Evolutionary conservation across 352 stramenopile species (phyloP), one percentile per base, ranked within the genome.

Genomic region (Globisporangium canariense): DNA sequence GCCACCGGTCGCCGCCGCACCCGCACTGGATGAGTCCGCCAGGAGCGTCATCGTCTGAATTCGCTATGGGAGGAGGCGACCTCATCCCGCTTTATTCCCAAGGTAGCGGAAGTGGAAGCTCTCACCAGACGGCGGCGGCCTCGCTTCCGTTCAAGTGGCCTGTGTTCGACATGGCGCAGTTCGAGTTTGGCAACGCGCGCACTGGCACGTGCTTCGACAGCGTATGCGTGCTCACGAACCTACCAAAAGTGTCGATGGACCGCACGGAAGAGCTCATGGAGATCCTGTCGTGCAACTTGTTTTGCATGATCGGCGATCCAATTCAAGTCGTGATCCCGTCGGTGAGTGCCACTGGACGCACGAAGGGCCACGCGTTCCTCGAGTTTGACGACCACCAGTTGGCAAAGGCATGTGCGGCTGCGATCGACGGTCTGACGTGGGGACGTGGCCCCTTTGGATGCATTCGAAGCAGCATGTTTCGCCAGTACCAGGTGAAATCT

Each of bases 151-250:
- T 91, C 63, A 91, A 93, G 54, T 95, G 87, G 87, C 87, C 87
- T 28, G 85, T 95, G 8, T 94, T 95, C 60, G 87, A 95, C 58
- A 95, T 95, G 87, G 87, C 87, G 0, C 87, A 94, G 65, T 95
- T 94, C 28, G 87, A 95, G 63, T 94, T 95, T 58, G 85, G 83
- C 32, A 95, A 88, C 51, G 83, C 87, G 3, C 87, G 87, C 4
- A 16, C 66, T 6, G 83, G 80, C 6, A 95, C 87, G 40, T 91
- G 87, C 61, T 95, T 94, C 59, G 79, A 91, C 25, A 90, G 79
- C 62, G 83, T 95, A 1, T 92, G 86, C 45, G 87, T 95, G 46
- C 62, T 95, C n/a, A 88, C 86, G 34, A 91, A 94, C 30, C 49
- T 95, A 30, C 87, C 87, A 0, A 84, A 88, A 28, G 82, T 95